Evolutionary conservation across 306 rosid species (phyloP), one percentile per base, ranked within the genome.

Genomic region (Lablab purpureus): DNA sequence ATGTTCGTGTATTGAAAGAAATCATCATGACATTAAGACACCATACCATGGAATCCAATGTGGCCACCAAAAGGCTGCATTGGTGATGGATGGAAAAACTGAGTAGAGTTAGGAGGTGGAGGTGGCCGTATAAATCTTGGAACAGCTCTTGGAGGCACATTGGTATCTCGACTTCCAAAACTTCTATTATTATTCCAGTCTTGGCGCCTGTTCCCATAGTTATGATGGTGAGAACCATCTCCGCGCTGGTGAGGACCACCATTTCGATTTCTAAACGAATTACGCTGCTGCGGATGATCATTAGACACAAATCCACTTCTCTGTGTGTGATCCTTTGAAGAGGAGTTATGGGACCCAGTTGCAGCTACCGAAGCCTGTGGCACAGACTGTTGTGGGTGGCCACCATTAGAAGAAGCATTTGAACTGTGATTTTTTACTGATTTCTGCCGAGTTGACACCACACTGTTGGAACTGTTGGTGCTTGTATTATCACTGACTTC

Each of bases 191-290:
- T 65, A 78, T 84, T 92, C 99, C 97, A 92, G 19, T 95, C 91
- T 82, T 85, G 92, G 3, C 95, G 97, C 85, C 97, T 89, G 71
- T 71, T 79, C 36, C 90, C 86, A 28, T 87, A 78, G 70, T 70
- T 83, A 47, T 94, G 88, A 84, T 89, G 89, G 78, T 88, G 88
- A 74, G 89, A 45, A 75, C 92, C 88, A 86, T 89, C 97, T 69
- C 97, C 95, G 18, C 91, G 91, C 15, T 85, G 89, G 80, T 89
- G 90, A n/a, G 89, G 65, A 62, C 93, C 90, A 10, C 84, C 82
- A 70, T 83, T 91, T 12, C 97, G 91, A 73, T 6, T 51, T 82
- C 89, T 86, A 83, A 76, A 86, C 9, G 97, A 88, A 71, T 78
- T 77, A 1, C 92, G 88, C 28, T 84, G 93, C 9, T 82, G 94